phyloP scores from a whole-genome alignment of 208 protist genomes.

The Leptomonas seymouri region DNA sequence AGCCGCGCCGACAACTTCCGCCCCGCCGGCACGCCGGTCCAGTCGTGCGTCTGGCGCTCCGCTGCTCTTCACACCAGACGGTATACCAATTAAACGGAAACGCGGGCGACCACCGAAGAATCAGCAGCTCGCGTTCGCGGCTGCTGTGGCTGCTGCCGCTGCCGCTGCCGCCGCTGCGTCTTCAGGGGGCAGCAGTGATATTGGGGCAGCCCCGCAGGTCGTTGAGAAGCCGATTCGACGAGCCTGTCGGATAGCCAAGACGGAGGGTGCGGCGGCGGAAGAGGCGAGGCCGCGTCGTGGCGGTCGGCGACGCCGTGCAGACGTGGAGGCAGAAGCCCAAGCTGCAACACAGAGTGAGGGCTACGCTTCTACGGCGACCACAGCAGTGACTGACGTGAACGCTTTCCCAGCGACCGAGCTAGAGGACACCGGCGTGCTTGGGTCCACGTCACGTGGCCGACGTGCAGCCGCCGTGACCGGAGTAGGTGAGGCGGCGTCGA shows the following conservation, averaged over 20 bases:
- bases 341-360: background rate
- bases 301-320: constrained; percentile 15
- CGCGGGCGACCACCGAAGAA: constrained; percentile 66
- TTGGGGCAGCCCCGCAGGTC: background rate
- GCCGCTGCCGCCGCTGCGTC: constrained; percentile 11
- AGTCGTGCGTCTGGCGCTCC: constrained; percentile 7
- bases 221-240: background rate
- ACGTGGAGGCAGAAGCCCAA: constrained; percentile 2
- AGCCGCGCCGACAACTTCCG: background rate
- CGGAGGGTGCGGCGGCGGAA: background rate
- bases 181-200: too few species aligned
- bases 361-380: background rate
- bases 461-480: background rate
- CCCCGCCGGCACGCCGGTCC: constrained; percentile 2
- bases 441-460: background rate
- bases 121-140: constrained; percentile 18
- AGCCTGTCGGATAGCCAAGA: constrained; percentile 4
- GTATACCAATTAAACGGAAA: constrained; percentile 55
- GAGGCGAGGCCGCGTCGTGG: constrained; percentile 19
- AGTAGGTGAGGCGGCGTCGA: background rate
- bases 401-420: background rate
- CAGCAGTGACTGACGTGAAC: background rate
- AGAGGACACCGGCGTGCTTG: background rate
- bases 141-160: constrained; percentile 5
- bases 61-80: constrained; percentile 30